Evolutionary conservation across 495 filamentous ascomycete genomes (phyloP), one percentile per base, ranked within the genome.

Genomic region (Trichoderma parareesei): DNA sequence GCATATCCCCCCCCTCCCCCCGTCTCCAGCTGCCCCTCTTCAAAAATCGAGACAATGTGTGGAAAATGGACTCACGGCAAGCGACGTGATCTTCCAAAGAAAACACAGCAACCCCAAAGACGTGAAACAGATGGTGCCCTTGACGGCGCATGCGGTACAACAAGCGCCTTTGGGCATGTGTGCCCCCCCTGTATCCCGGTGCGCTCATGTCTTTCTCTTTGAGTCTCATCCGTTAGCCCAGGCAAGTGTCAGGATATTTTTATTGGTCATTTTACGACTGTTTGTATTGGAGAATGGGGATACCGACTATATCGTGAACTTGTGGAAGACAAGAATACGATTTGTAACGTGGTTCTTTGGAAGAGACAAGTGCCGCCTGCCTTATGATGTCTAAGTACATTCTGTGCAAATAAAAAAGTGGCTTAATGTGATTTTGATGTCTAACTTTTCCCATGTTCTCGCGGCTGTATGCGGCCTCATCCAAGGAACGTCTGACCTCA

Each of bases 11-110:
- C 27, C 1, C 53, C 20, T 33, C 53, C 53, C 27, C 46, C 20
- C 16, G 9, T 49, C 46, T 49, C 46, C 11, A 11, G 40, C 40
- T 41, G 40, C 40, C 40, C 40, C 40, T 20, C 18, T 20, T 49
- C 0, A 8, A 2, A 27, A 8, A 18, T 38, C 4, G 37, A 37
- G 53, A 57, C 53, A 37, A 27, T 27, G 33, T 57, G 18, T 20
- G 9, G 37, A 57, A 13, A 33, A 2, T 3, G 13, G 49, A 37
- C 49, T 37, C 49, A 57, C 53, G 53, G 53, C 53, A 57, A 57
- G 53, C 53, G 53, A 57, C 53, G 35, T 57, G 53, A 57, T 57
- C 53, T 57, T 37, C 53, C 53, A 57, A 37, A 57, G 53, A 57
- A 37, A 57, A 57, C 33, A 27, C 53, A 57, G 53, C 53, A 57